These are phyloP conservation scores for Collybia nuda DNA, from an alignment of 768 basidiomycete species.

Conservation along the genomic window DNA sequence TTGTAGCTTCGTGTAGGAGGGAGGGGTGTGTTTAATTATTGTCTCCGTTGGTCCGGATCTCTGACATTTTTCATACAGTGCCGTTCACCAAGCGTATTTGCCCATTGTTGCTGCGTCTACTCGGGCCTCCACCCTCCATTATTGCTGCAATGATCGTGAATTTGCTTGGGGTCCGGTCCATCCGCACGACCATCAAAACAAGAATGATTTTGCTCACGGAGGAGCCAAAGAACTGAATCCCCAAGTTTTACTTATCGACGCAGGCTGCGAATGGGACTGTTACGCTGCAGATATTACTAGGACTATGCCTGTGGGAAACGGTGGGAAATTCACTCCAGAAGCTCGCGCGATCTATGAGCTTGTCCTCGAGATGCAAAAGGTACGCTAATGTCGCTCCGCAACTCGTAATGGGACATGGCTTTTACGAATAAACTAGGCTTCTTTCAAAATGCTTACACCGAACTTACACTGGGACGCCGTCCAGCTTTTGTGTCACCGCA, in stretches of 20 bases:
- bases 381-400: conserved; percentile 25
- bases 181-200: conserved; percentile 54
- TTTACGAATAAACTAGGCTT: conserved; percentile 32
- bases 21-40: conserved; percentile 66
- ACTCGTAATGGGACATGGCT: background rate
- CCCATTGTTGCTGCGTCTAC: conserved; percentile 90
- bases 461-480: conserved; percentile 90
- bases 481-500: conserved; percentile 80
- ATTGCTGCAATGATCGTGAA: conserved; percentile 89
- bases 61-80: conserved; percentile 36
- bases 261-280: conserved; percentile 83
- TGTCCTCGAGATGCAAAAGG: conserved; percentile 89
- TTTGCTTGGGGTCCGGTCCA: conserved; percentile 82
- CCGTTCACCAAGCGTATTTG: conserved; percentile 86
- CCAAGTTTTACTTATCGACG: conserved; percentile 88
- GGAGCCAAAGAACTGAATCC: conserved; percentile 45
- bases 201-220: conserved; percentile 40
- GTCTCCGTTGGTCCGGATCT: conserved; percentile 1
- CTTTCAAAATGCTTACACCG: conserved; percentile 68
- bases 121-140: conserved; percentile 88
- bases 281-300: conserved; percentile 63
- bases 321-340: conserved; percentile 83
- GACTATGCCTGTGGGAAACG: conserved; percentile 92
- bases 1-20: conserved; percentile 85
- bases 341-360: conserved; percentile 83